These are phyloP conservation scores for Exophiala sp. DNA, from an alignment of 2,329 filamentous ascomycete species.

Conservation along the genomic window DNA sequence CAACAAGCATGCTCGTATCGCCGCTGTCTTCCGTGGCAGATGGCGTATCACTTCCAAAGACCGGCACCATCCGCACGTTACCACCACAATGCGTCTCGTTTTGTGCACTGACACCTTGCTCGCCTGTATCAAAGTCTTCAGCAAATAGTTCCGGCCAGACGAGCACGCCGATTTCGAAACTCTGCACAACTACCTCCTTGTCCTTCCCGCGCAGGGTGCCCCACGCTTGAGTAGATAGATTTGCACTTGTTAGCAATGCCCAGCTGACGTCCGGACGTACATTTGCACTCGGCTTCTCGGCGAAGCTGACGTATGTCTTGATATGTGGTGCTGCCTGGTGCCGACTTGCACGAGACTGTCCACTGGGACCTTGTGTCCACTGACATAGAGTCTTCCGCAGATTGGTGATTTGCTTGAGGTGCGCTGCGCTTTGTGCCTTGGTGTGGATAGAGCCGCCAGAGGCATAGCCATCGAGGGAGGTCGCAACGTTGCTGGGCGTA, in stretches of 20 bases:
- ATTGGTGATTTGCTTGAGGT: constrained; percentile 71
- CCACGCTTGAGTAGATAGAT: constrained; percentile 86
- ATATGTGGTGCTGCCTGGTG: constrained; percentile 77
- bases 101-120: neutral
- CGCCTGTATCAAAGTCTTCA: constrained; percentile 32
- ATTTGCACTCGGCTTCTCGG: constrained; percentile 32
- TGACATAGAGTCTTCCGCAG: constrained; percentile 68
- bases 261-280: constrained; percentile 61
- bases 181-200: constrained; percentile 64
- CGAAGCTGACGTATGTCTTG: constrained; percentile 78
- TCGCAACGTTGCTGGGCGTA: constrained; percentile 71
- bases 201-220: constrained; percentile 55
- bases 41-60: constrained; percentile 62
- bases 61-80: constrained; percentile 60
- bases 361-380: constrained; percentile 49
- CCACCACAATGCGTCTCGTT: neutral
- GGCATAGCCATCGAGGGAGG: constrained; percentile 71
- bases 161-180: constrained; percentile 79
- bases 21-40: constrained; percentile 7
- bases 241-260: constrained; percentile 88
- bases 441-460: constrained; percentile 80
- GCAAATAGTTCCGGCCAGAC: constrained; percentile 68
- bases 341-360: constrained; percentile 54
- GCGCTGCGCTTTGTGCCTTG: constrained; percentile 66
- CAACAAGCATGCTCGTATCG: constrained; percentile 49